Evolutionary conservation across 202 grass and related monocot genomes (phyloP), one percentile per base, ranked within the genome.

Genomic region (Eragrostis tef): DNA sequence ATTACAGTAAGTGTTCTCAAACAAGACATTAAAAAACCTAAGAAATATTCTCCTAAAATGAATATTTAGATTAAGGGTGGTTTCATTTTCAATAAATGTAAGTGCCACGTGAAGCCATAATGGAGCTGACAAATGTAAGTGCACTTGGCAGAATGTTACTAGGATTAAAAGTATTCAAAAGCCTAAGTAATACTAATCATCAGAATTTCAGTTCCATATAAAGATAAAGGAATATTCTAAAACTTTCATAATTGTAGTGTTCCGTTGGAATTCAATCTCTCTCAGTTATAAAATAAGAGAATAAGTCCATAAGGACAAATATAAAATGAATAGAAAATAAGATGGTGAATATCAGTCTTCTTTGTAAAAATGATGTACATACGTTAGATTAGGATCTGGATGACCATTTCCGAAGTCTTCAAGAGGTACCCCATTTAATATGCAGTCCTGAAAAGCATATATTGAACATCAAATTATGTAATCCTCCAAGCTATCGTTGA

Each of bases 381-480:
- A 97, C 94, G 94, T 97, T 42, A 97, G 81, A 91, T 97, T 97
- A 15, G 94, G 94, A 81, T 97, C 94, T 56, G 94, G 94, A 72
- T 97, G 94, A 19, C 94, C 94, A 73, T 88, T 83, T 67, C 91
- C 91, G 83, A 97, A 97, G 90, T 94, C 94, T 89, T 97, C 91
- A 44, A 94, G 88, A 48, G 94, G 94, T 21, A 88, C 73, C 25
- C 94, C 94, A 83, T 97, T 97, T 57, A 89, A 87, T 87, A 97
- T 90, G 71, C 80, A 91, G 21, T 91, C 84, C 94, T 97, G 83
- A 64, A 80, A 83, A 82, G 44, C 42, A 79, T 42, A 75, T 75
- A 58, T 75, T 78, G 54, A 66, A 44, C 74, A 11, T 85, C 58
- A 82, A 41, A 48, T 61, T 77, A 86, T 79, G 13, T 57, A 76